A percentile compares a stretch with the other conserved stretches of the same genome.
phyloP scores from a whole-genome alignment of 2,329 filamentous ascomycete genomes.

The Alternaria incomplexa region DNA sequence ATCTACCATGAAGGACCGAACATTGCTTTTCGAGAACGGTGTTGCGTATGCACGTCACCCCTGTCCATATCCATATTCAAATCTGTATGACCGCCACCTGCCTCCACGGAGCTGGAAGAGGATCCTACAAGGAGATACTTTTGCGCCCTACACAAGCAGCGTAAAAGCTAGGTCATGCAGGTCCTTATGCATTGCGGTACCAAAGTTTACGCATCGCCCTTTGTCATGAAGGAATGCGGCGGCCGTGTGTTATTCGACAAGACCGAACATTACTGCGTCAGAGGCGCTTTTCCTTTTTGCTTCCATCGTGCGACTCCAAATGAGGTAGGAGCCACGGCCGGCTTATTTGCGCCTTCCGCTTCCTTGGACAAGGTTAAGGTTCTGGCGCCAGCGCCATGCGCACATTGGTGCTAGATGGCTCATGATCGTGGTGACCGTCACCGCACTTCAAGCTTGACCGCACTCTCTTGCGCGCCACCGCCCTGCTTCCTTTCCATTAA shows the following conservation, averaged over 20 bases:
- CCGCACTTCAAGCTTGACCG: conserved; percentile 13
- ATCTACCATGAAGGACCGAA: conserved; percentile 1
- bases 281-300: conserved; percentile 13
- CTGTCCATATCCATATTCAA: background rate
- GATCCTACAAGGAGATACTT: background rate
- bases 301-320: conserved; percentile 25
- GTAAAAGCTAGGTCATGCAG: background rate
- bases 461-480: conserved; percentile 22
- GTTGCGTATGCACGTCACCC: conserved; percentile 8
- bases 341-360: conserved; percentile 13
- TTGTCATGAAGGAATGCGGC: conserved; percentile 20
- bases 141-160: conserved; percentile 13
- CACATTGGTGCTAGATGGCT: conserved; percentile 12
- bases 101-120: background rate
- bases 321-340: conserved; percentile 6
- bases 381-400: conserved; percentile 22
- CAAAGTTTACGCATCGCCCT: conserved; percentile 11
- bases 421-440: conserved; percentile 3
- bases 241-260: conserved; percentile 23
- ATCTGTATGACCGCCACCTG: conserved; percentile 10
- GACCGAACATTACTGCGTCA: conserved; percentile 22
- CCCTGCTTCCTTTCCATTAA: conserved; percentile 16
- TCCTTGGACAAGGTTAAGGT: conserved; percentile 17
- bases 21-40: conserved; percentile 11
- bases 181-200: conserved; percentile 8